A percentile compares a stretch with the other conserved stretches of the same genome.
phyloP scores from a whole-genome alignment of 306 rosid genomes.

The Rosa lucieae region DNA sequence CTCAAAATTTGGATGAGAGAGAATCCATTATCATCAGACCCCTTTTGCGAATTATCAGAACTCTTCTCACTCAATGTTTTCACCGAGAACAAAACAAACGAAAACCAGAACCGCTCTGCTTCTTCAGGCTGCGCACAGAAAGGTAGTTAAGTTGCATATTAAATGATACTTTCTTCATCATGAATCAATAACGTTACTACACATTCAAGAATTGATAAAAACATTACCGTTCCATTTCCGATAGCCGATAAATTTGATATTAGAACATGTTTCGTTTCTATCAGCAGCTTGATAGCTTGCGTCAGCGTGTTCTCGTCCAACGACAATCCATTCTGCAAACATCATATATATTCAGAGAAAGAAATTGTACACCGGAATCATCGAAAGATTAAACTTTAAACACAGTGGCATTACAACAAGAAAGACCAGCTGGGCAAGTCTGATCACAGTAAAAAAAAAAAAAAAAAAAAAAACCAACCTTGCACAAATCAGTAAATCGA shows the following conservation, averaged over 20 bases:
- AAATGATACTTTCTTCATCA: not conserved
- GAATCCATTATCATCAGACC: conserved; percentile 44
- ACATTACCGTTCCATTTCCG: conserved; percentile 68
- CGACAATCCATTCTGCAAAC: conserved; percentile 53
- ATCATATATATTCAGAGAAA: not conserved
- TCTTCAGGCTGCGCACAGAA: conserved; percentile 68
- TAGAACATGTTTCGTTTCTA: conserved; percentile 60
- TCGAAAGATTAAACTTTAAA: not conserved
- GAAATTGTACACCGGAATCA: not conserved
- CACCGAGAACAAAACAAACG: conserved; percentile 68
- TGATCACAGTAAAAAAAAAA: not conserved
- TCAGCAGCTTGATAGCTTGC: conserved; percentile 60
- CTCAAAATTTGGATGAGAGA: conserved; percentile 78
- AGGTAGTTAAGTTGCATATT: conserved; percentile 6
- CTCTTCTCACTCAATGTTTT: conserved; percentile 57
- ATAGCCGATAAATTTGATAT: conserved; percentile 52
- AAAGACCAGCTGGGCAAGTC: not conserved
- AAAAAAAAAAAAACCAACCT: conserved; percentile 40
- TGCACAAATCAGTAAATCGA: conserved; percentile 61
- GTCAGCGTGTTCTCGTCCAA: conserved; percentile 50
- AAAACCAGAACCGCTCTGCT: conserved; percentile 82
- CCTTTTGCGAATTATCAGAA: conserved; percentile 36
- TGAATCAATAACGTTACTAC: not conserved
- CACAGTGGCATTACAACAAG: not conserved
- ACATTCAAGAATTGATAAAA: not conserved